Conservation (phyloP, 2,329 filamentous ascomycete genomes). For the Paramyrothecium roridum region DNA sequence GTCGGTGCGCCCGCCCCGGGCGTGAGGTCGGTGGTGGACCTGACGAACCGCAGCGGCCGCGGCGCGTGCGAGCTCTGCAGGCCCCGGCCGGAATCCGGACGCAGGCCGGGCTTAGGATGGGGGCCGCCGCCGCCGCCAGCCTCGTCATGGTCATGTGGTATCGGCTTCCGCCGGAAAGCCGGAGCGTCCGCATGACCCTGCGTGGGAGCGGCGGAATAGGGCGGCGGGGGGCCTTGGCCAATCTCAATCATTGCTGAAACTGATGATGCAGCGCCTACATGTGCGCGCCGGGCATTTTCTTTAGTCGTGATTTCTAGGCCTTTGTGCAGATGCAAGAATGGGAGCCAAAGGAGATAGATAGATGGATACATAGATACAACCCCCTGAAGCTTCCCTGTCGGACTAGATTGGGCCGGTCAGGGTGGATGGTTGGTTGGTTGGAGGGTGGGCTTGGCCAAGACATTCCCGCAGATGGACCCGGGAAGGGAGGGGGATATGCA, state of each 20-base stretch:
- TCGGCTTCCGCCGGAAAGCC: background rate
- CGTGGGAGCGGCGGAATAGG: background rate
- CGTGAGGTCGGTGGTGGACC: conserved; percentile 18
- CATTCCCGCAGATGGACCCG: background rate
- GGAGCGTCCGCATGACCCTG: background rate
- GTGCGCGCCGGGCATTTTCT: no score
- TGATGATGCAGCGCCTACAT: no score
- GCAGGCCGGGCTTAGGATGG: background rate
- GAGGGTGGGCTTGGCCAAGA: background rate
- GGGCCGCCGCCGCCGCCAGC: background rate
- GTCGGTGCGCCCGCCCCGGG: conserved; percentile 16
- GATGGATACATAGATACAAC: no score
- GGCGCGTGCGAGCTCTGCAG: background rate
- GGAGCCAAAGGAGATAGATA: no score
- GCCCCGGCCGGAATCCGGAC: background rate
- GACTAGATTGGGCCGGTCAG: no score
- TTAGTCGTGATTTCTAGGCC: no score
- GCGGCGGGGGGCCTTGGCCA: no score
- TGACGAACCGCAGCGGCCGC: conserved; percentile 18
- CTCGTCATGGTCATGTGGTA: background rate
- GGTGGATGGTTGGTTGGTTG: background rate
- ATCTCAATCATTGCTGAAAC: no score
- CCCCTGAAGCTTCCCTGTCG: no score
- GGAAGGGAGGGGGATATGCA: background rate
- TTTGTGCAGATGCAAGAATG: no score